Conservation (phyloP, 2,329 filamentous ascomycete species). For the Zasmidium citrigriseum region DNA sequence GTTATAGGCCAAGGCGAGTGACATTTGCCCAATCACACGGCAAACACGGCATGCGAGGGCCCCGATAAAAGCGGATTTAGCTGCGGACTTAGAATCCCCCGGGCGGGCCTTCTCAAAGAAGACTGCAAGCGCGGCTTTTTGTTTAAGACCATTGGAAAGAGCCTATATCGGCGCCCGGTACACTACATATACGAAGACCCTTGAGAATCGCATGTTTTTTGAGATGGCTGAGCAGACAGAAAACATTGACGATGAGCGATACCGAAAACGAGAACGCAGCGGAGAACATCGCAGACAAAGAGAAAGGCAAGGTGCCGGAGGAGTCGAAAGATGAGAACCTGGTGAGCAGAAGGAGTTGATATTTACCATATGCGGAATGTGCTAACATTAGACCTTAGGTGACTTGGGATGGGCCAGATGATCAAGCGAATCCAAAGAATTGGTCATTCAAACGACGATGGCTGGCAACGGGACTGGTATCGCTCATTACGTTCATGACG, state of each 20-base stretch:
- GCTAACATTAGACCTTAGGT: constrained; percentile 25
- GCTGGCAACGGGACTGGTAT: constrained; percentile 39
- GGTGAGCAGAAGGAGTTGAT: too few relatives aligned
- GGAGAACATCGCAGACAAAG: background rate
- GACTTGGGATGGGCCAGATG: constrained; percentile 45
- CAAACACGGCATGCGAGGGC: background rate
- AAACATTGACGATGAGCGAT: background rate
- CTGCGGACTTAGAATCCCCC: background rate
- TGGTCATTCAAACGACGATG: constrained; percentile 45
- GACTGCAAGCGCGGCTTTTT: background rate
- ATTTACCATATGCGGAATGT: background rate
- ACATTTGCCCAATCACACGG: background rate
- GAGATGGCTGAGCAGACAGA: background rate
- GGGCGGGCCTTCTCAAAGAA: background rate
- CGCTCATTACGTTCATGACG: constrained; percentile 38
- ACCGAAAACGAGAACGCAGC: background rate
- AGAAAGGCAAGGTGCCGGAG: background rate
- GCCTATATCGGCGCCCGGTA: background rate
- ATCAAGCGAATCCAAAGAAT: constrained; percentile 48
- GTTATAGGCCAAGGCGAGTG: background rate
- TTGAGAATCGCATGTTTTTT: background rate
- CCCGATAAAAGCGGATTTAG: background rate
- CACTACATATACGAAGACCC: background rate
- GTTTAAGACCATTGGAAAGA: background rate
- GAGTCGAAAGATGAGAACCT: background rate